Conservation (phyloP, 1,139 yeast genomes). For the Taphrina confusa region DNA sequence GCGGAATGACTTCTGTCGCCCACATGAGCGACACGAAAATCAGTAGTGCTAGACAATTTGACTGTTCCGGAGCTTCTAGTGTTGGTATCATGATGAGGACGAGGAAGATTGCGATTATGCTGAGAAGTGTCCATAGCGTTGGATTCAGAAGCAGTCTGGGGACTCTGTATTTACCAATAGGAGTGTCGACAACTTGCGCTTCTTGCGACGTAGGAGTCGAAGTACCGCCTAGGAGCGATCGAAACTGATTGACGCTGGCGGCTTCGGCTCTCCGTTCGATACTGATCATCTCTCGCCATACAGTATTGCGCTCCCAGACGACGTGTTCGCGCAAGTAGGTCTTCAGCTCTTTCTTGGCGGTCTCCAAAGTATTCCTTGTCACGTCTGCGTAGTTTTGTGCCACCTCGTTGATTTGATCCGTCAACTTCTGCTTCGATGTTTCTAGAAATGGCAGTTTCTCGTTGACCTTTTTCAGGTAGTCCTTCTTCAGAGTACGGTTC, state of each 20-base stretch:
- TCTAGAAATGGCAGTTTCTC: slow-evolving; percentile 53
- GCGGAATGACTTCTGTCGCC: slow-evolving; percentile 92
- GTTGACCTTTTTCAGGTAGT: slow-evolving; percentile 50
- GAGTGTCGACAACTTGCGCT: slow-evolving; percentile 37
- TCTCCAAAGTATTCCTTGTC: slow-evolving; percentile 52
- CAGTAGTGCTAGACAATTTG: slow-evolving; percentile 79
- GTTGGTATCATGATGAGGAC: slow-evolving; percentile 58
- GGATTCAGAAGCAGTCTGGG: slow-evolving; percentile 40
- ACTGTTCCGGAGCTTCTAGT: slow-evolving; percentile 59
- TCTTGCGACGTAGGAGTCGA: slow-evolving; percentile 36
- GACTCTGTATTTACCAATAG: slow-evolving; percentile 38
- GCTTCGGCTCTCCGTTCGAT: slow-evolving; percentile 59
- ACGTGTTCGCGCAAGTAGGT: slow-evolving; percentile 84
- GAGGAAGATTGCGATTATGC: slow-evolving; percentile 54
- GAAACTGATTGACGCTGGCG: slow-evolving; percentile 41
- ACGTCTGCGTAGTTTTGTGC: slow-evolving; percentile 55
- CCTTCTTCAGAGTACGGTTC: slow-evolving; percentile 60
- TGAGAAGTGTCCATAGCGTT: slow-evolving; percentile 50
- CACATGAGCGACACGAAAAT: slow-evolving; percentile 77
- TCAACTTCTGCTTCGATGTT: slow-evolving; percentile 53
- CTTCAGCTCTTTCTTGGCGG: slow-evolving; percentile 67
- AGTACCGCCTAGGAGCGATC: slow-evolving; percentile 20
- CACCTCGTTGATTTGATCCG: slow-evolving; percentile 54
- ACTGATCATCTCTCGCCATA: slow-evolving; percentile 94
- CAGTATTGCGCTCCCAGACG: slow-evolving; percentile 95